Percentiles rank a stretch among this genome's conserved stretches.
Conservation (phyloP, 805 yeast species). For the Saccharomycopsis amapae region DNA sequence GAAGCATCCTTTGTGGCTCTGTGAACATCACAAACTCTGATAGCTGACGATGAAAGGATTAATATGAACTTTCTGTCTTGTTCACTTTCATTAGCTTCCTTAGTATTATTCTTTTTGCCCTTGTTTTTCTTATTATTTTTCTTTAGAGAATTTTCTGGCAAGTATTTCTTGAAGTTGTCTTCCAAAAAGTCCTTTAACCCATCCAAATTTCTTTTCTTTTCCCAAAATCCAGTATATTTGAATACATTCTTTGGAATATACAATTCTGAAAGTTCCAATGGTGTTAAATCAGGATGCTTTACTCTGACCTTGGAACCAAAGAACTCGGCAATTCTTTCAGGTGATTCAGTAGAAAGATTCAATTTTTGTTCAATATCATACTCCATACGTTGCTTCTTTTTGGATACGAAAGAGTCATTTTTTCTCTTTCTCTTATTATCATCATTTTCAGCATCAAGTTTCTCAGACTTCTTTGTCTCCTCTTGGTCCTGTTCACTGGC, state of each 20-base stretch:
- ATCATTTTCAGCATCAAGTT: constrained; percentile 14
- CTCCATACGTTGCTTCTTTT: constrained; percentile 63
- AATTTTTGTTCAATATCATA: constrained; percentile 54
- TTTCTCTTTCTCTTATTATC: constrained; percentile 23
- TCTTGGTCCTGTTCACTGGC: constrained; percentile 24
- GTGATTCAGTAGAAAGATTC: constrained; percentile 43
- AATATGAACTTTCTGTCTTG: constrained; percentile 18
- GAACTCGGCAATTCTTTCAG: constrained; percentile 60
- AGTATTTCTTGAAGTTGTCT: constrained; percentile 39
- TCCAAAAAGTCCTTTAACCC: constrained; percentile 50
- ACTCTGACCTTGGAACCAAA: constrained; percentile 55
- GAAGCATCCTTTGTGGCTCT: constrained; percentile 48
- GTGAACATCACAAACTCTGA: constrained; percentile 80
- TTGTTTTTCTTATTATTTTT: constrained; percentile 10
- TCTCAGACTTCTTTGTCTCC: too few species aligned
- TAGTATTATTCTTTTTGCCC: constrained; percentile 15
- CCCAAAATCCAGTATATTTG: constrained; percentile 54
- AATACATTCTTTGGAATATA: constrained; percentile 46
- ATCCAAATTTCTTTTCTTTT: constrained; percentile 44
- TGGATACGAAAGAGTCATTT: constrained; percentile 44
- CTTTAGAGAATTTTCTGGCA: constrained; percentile 23
- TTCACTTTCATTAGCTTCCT: constrained; percentile 22
- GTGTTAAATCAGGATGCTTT: constrained; percentile 58
- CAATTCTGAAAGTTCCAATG: constrained; percentile 65
- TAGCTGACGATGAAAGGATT: constrained; percentile 66